These are phyloP conservation scores for Erysimum pusillum DNA, from an alignment of 441 rosid genomes.

Conservation along the genomic window DNA sequence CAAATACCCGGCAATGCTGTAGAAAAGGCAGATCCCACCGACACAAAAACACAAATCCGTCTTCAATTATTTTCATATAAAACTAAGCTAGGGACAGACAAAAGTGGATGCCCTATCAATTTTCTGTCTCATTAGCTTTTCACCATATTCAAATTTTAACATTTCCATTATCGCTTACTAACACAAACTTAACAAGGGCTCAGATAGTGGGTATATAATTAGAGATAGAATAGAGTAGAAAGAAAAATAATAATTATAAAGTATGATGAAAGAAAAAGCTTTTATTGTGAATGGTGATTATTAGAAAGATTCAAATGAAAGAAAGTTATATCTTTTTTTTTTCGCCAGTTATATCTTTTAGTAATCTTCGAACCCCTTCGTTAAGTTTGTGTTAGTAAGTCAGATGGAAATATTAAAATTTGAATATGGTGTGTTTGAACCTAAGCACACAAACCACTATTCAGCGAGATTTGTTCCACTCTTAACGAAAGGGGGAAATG, in stretches of 20 bases:
- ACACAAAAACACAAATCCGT: constrained; percentile 25
- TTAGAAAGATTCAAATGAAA: background rate
- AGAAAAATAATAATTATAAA: background rate
- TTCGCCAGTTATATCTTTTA: too few species aligned
- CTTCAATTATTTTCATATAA: constrained; percentile 8
- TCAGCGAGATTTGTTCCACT: constrained; percentile 2
- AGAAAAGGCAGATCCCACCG: too few species aligned
- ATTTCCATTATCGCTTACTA: background rate
- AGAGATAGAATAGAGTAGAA: background rate
- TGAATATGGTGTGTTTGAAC: background rate
- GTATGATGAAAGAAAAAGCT: background rate
- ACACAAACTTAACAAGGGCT: constrained; percentile 1
- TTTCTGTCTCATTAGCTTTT: constrained; percentile 28
- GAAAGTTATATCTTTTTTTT: background rate
- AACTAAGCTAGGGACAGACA: constrained; percentile 23
- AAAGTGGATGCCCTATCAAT: constrained; percentile 30
- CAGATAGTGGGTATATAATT: background rate
- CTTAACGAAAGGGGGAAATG: background rate
- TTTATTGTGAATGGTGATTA: background rate
- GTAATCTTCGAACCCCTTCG: too few species aligned
- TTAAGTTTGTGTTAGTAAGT: too few species aligned
- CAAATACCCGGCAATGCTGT: too few species aligned
- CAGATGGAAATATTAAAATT: too few species aligned
- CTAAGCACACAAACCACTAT: background rate
- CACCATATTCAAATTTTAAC: constrained; percentile 7